These are phyloP conservation scores for Backusella macrospora DNA, from an alignment of 192 early-diverging fungal genomes.

Conservation along the genomic window DNA sequence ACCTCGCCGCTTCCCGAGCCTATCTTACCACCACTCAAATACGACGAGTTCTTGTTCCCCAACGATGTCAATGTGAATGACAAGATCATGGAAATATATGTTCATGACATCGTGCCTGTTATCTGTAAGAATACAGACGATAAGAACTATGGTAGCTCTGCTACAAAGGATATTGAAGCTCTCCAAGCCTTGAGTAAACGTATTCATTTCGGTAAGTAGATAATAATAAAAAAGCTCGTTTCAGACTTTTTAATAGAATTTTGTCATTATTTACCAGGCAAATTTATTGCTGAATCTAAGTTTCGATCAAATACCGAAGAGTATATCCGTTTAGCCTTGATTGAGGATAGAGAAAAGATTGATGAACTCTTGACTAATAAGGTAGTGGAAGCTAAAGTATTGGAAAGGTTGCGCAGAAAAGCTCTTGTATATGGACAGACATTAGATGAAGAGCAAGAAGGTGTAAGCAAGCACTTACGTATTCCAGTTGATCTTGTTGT, in stretches of 20 bases:
- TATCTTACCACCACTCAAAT: constrained; percentile 82
- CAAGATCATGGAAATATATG: constrained; percentile 81
- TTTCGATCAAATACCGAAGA: constrained; percentile 74
- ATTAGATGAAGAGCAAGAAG: constrained; percentile 43
- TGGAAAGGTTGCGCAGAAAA: constrained; percentile 84
- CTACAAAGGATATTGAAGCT: constrained; percentile 91
- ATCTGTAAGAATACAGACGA: constrained; percentile 82
- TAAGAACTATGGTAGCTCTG: constrained; percentile 89
- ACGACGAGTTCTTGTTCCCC: constrained; percentile 72
- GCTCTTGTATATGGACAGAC: constrained; percentile 92
- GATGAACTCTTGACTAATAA: constrained; percentile 88
- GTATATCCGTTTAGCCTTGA: constrained; percentile 44
- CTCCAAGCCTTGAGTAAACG: constrained; percentile 89
- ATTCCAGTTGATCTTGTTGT: constrained; percentile 86
- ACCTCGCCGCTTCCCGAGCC: constrained; percentile 79
- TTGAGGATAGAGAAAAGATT: constrained; percentile 72
- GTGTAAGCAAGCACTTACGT: constrained; percentile 37
- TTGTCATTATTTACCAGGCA: constrained; percentile 55
- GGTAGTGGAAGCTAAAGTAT: constrained; percentile 80
- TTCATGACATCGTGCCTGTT: constrained; percentile 76
- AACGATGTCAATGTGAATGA: constrained; percentile 89
- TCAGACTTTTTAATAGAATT: background rate
- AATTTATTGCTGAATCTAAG: constrained; percentile 97
- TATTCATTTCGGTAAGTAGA: constrained; percentile 85
- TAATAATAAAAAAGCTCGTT: background rate